A percentile compares a stretch with the other conserved stretches of the same genome.
Evolutionary conservation across 2,329 filamentous ascomycete genomes (phyloP).

Genomic region (Alternaria tenuissima): DNA sequence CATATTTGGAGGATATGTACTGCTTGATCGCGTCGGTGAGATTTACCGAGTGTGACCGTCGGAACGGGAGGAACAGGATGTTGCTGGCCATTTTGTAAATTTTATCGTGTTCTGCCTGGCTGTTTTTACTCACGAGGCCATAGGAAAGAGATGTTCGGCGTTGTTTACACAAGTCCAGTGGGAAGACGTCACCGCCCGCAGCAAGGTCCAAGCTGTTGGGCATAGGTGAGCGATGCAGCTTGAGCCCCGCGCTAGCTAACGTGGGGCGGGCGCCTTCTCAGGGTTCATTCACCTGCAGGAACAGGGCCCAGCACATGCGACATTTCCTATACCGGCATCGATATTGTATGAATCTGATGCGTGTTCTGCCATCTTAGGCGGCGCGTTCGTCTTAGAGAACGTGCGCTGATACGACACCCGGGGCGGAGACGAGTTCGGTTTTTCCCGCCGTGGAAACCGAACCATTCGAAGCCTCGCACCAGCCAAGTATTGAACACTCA

Average conservation of each 20-base stretch:
- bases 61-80: constrained; percentile 84
- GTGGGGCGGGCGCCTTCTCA: constrained; percentile 12
- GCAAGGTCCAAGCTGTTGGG: constrained; percentile 19
- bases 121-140: constrained; percentile 37
- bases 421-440: background rate
- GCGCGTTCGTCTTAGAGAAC: background rate
- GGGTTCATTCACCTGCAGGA: constrained; percentile 17
- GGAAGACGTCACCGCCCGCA: constrained; percentile 36
- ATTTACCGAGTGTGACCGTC: constrained; percentile 79
- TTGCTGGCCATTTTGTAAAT: constrained; percentile 53
- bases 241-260: constrained; percentile 19
- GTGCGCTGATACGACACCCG: background rate
- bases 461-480: background rate
- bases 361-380: background rate
- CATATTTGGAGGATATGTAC: constrained; percentile 98
- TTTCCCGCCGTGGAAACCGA: no score
- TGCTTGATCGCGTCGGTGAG: constrained; percentile 85
- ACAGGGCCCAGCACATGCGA: constrained; percentile 10
- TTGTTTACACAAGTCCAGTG: constrained; percentile 26
- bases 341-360: background rate
- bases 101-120: background rate
- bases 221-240: constrained; percentile 11
- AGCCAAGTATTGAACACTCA: background rate
- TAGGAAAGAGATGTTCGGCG: constrained; percentile 20
- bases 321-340: background rate